Conservation (phyloP, 2,329 filamentous ascomycete genomes). For the Epichloe brachyelytri region DNA sequence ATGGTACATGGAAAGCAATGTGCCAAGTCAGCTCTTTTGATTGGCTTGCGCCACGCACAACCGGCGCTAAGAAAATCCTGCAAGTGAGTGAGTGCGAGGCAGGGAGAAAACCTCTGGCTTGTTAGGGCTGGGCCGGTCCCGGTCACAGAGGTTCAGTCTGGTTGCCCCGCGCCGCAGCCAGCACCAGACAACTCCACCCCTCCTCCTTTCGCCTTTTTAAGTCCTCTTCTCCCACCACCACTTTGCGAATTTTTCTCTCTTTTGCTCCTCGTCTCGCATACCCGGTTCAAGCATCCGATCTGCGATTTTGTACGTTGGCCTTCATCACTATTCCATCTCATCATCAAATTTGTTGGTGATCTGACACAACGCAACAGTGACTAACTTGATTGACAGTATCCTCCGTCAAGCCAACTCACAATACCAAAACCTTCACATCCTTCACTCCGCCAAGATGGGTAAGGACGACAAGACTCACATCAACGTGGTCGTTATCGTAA, state of each 20-base stretch:
- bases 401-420: slow-evolving; percentile 6
- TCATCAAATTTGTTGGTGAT: background rate
- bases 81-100: slow-evolving; percentile 7
- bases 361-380: background rate
- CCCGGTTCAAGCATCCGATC: slow-evolving; percentile 32
- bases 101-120: slow-evolving; percentile 15
- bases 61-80: slow-evolving; percentile 9
- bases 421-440: slow-evolving; percentile 2
- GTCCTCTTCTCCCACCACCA: slow-evolving; percentile 25
- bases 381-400: slow-evolving; percentile 3
- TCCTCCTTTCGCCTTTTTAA: slow-evolving; percentile 23
- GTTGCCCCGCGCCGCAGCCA: slow-evolving; percentile 23
- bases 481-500: slow-evolving; percentile 90
- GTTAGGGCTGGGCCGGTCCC: slow-evolving; percentile 22
- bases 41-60: slow-evolving; percentile 6
- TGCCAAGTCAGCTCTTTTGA: slow-evolving; percentile 3
- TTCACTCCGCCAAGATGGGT: slow-evolving; percentile 27
- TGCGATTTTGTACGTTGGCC: slow-evolving; percentile 25
- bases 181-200: slow-evolving; percentile 17
- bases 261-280: slow-evolving; percentile 31
- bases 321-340: background rate
- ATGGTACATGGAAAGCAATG: background rate
- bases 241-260: slow-evolving; percentile 22
- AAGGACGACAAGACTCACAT: slow-evolving; percentile 94
- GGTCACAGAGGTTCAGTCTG: slow-evolving; percentile 5